Base-by-base conservation (phyloP, 192 early-diverging fungal species). In the Anaeromyces robustus region DNA sequence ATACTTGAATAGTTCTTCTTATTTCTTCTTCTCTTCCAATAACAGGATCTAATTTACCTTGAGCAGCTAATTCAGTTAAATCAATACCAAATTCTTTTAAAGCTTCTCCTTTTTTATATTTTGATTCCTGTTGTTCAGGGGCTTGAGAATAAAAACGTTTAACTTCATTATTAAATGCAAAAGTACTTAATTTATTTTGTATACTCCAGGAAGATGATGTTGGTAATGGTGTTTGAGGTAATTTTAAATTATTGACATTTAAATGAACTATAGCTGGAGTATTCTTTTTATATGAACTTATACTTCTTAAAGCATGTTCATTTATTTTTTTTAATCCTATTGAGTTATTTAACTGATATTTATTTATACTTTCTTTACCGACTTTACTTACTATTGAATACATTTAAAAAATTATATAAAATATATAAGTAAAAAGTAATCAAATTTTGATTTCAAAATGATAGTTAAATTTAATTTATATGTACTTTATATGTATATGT, bases 11-110 rank as follows among this genome's bases (percentile, higher is more conserved):
- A 37, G 90, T 92, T 12, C 93, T 88, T 39, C 93, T 88, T 79
- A 94, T 94, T 32, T 91, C 88, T 82, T 93, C 90, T 81, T 94
- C 93, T 77, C 93, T 88, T 18, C 93, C 93, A 77, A 94, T 93
- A 9, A 94, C 92, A 30, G 93, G 93, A 84, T 95, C 94, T 5
- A 95, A 89, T 80, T 95, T 95, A 79, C 93, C 93, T 59, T 91
- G 87, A n/a, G 85, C 82, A 28, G 93, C 94, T 37, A 92, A 86
- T 19, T 91, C 90, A 22, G 93, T 95, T 82, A 95, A 85, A 82
- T 95, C 92, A 16, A 92, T 86, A 19, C 93, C 92, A 83, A 90
- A 90, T 80, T 89, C 79, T 77, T 86, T 86, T n/a, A 89, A 86
- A 3, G 88, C 87, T 83, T 85, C 82, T 2, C 80, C 80, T 34